Base-by-base conservation (phyloP, 2,329 filamentous ascomycete species). In the Didymella arachidicola region DNA sequence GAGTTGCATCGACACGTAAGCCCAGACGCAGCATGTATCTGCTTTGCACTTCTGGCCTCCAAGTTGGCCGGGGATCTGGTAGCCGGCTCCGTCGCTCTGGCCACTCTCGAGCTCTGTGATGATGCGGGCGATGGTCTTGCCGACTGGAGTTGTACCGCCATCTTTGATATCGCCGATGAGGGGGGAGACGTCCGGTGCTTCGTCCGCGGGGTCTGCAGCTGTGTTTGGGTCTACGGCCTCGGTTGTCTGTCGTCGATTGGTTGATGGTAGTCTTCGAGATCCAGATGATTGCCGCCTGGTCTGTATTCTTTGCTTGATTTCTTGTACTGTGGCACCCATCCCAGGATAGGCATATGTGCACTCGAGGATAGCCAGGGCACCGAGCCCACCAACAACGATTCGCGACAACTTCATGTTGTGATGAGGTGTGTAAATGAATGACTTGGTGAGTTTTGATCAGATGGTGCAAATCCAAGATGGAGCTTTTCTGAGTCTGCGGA, bases 1-100 rank as follows among this genome's bases (percentile, higher is more conserved):
- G 44, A 72, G 61, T 6, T 57, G 59, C n/a, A 49, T 16, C 3
- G 65, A 58, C 12, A 70, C 43, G 18, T 70, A 63, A 2, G 54
- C 49, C 70, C 69, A 72, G 0, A 65, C 52, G 51, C 71, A 73
- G 63, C 71, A 73, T 1, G 62, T 63, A 45, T 73, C 71, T 41
- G 53, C 38, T 48, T 64, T 66, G 63, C 70, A 73, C 12, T 62
- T 57, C 10, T 41, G 18, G 3, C 54, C 50, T 11, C 56, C 57
- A 4, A 62, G 53, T 7, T 49, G 41, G 16, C 59, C 63, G 1
- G 66, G 60, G 22, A 61, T 47, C 16, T 42, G 30, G 41, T 63
- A 66, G 42, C 51, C 55, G 12, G 29, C 45, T 4, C 43, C 59
- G 7, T 18, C 32, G 34, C 49, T 59, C 18, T 69, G 42, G 3